A percentile compares a stretch with the other conserved stretches of the same genome.
Evolutionary conservation across 441 rosid species (phyloP).

Genomic region (Pelargonium cotyledonis): DNA sequence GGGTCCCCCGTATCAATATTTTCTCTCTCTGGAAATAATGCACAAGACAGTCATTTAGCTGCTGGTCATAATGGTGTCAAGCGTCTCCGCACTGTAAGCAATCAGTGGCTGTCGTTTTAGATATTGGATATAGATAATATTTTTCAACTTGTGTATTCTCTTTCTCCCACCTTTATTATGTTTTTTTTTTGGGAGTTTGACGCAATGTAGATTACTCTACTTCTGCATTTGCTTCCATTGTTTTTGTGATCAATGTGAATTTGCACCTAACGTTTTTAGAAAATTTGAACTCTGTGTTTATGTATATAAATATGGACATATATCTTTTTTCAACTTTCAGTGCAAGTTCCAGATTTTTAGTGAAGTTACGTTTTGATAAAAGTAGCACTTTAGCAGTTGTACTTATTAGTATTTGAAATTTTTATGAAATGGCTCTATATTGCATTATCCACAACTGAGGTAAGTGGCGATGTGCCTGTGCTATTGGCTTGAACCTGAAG

Average conservation of each 20-base stretch:
- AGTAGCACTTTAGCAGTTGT: too few relatives aligned
- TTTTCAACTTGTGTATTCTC: background rate
- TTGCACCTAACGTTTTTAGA: background rate
- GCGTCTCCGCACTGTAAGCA: conserved; percentile 96
- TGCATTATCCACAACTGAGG: too few relatives aligned
- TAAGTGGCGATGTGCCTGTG: too few relatives aligned
- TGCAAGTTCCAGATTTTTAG: too few relatives aligned
- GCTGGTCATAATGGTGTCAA: conserved; percentile 94
- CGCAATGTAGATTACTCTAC: background rate
- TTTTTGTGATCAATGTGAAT: background rate
- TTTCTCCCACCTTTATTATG: background rate
- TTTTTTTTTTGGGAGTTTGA: background rate
- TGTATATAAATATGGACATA: too few relatives aligned
- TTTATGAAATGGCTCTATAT: too few relatives aligned
- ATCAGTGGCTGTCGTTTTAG: background rate
- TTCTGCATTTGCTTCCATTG: background rate
- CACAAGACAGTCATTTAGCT: conserved; percentile 83
- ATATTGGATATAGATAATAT: conserved; percentile 6
- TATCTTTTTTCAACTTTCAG: too few relatives aligned
- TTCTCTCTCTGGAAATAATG: conserved; percentile 64
- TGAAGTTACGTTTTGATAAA: too few relatives aligned
- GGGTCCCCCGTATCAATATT: conserved; percentile 89
- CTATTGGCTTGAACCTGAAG: too few relatives aligned
- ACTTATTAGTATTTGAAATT: too few relatives aligned
- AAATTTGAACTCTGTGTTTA: background rate